phyloP scores from a whole-genome alignment of 148 eudicot genomes.

The Chenopodium formosanum region DNA sequence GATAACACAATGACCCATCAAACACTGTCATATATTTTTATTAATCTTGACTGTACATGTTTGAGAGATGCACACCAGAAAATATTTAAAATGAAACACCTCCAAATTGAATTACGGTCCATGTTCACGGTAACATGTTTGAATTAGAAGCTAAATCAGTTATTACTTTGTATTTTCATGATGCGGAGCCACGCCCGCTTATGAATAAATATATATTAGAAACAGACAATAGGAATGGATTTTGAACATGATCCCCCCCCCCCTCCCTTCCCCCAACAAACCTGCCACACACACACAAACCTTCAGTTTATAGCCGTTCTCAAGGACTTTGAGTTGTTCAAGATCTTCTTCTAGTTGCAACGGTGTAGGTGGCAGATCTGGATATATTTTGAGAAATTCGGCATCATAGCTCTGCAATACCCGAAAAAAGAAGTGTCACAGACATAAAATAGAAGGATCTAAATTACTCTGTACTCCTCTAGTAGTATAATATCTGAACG shows the following conservation, averaged over 20 bases:
- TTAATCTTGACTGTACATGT: too few species aligned
- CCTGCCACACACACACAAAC: slow-evolving; percentile 22
- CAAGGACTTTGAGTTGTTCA: slow-evolving; percentile 92
- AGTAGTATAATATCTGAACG: too few species aligned
- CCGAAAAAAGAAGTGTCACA: slow-evolving; percentile 2
- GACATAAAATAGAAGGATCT: neutral
- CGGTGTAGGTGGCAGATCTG: slow-evolving; percentile 75
- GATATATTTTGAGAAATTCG: slow-evolving; percentile 69
- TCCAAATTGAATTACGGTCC: neutral
- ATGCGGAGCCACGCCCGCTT: neutral
- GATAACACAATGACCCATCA: neutral
- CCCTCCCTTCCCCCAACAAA: neutral
- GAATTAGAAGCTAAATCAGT: neutral
- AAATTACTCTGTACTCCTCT: neutral
- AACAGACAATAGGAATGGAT: neutral
- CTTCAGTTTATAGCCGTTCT: slow-evolving; percentile 95
- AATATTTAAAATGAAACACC: neutral
- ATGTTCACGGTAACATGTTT: neutral
- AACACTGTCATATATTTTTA: neutral
- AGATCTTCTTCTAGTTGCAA: slow-evolving; percentile 96
- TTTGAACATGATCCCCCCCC: neutral
- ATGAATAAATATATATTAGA: neutral
- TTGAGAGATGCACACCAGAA: neutral
- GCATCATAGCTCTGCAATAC: slow-evolving; percentile 71
- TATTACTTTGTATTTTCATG: neutral